Evolutionary conservation across 352 stramenopile species (phyloP).

Genomic region (Pythium scleroteichum): DNA sequence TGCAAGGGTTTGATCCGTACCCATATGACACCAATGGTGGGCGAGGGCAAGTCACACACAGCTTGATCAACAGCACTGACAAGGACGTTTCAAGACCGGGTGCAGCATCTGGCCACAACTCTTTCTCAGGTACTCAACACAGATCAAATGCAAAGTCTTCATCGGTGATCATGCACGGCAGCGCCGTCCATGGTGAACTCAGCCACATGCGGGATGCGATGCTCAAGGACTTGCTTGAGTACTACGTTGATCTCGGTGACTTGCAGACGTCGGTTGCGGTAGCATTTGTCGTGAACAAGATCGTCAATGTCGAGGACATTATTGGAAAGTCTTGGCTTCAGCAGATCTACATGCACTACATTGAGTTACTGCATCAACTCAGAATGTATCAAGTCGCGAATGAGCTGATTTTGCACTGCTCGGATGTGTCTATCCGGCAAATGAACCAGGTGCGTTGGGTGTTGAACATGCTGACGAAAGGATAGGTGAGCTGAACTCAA

Average conservation of each 20-base stretch:
- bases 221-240: slow-evolving; percentile 86
- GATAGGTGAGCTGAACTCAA: slow-evolving; percentile 2
- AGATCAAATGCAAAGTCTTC: slow-evolving; percentile 36
- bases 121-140: slow-evolving; percentile 17
- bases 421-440: slow-evolving; percentile 85
- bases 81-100: slow-evolving; percentile 24
- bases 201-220: slow-evolving; percentile 69
- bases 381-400: slow-evolving; percentile 89
- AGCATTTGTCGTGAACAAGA: slow-evolving; percentile 64
- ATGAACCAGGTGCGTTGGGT: slow-evolving; percentile 87
- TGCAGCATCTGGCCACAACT: slow-evolving; percentile 2
- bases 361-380: slow-evolving; percentile 85
- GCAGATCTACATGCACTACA: slow-evolving; percentile 91
- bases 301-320: slow-evolving; percentile 76
- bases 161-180: slow-evolving; percentile 72
- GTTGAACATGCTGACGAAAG: too few species aligned
- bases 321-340: slow-evolving; percentile 88
- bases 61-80: slow-evolving; percentile 16
- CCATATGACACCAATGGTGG: slow-evolving; percentile 64
- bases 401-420: slow-evolving; percentile 81
- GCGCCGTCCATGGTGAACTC: slow-evolving; percentile 73
- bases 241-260: slow-evolving; percentile 85
- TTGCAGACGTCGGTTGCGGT: slow-evolving; percentile 84
- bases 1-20: slow-evolving; percentile 86
- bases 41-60: slow-evolving; percentile 17